phyloP scores from a whole-genome alignment of 2,329 filamentous ascomycete genomes.

The Mariannaea sp. region DNA sequence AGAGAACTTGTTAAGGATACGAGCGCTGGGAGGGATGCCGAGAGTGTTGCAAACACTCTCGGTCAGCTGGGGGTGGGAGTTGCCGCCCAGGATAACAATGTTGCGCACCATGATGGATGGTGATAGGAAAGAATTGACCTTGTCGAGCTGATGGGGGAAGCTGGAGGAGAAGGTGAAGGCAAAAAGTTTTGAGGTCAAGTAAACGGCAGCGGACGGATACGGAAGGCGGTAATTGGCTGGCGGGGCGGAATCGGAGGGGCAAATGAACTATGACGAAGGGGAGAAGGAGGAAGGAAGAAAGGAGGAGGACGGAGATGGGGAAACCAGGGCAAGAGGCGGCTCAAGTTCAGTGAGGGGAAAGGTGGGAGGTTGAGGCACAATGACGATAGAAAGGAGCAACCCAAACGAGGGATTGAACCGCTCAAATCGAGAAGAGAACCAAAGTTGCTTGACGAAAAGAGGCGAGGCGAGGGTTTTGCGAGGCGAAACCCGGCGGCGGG shows the following conservation, averaged over 20 bases:
- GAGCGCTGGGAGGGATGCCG: slow-evolving; percentile 81
- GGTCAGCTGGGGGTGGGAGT: slow-evolving; percentile 86
- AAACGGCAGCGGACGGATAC: slow-evolving; percentile 35
- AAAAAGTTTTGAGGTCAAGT: slow-evolving; percentile 34
- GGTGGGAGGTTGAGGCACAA: not conserved
- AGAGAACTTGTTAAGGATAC: slow-evolving; percentile 88
- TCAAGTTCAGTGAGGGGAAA: not conserved
- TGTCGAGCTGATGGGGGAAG: slow-evolving; percentile 12
- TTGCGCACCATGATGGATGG: slow-evolving; percentile 79
- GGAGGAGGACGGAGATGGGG: slow-evolving; percentile 11
- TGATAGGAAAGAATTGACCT: slow-evolving; percentile 19
- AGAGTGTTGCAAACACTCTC: slow-evolving; percentile 87
- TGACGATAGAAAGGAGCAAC: slow-evolving; percentile 13
- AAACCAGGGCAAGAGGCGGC: not conserved
- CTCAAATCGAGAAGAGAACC: slow-evolving; percentile 22
- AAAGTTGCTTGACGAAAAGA: slow-evolving; percentile 23
- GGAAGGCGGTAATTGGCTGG: slow-evolving; percentile 31
- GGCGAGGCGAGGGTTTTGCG: slow-evolving; percentile 25
- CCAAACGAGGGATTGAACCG: slow-evolving; percentile 24
- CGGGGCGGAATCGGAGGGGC: slow-evolving; percentile 38
- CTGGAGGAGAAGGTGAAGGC: slow-evolving; percentile 20
- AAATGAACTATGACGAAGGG: slow-evolving; percentile 18
- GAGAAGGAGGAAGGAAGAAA: slow-evolving; percentile 18
- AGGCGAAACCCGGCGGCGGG: slow-evolving; percentile 24
- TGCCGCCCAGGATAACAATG: slow-evolving; percentile 90